phyloP scores from a whole-genome alignment of 805 yeast species.

The Torulaspora indica region DNA sequence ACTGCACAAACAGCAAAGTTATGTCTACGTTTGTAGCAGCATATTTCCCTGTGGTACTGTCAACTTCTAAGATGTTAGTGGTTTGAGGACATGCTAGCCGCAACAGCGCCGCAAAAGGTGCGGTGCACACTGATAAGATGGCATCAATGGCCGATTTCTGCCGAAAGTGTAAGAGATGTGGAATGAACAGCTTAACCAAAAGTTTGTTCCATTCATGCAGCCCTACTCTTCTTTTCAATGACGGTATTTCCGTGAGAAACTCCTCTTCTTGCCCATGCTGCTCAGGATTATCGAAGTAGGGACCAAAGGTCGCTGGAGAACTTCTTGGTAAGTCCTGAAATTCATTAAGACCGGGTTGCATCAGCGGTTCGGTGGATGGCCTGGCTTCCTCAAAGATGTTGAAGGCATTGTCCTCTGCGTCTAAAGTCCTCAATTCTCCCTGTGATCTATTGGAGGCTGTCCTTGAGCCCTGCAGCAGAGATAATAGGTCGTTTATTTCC shows the following conservation, averaged over 20 bases:
- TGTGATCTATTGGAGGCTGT: background rate
- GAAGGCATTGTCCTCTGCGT: background rate
- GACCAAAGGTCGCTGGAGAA: constrained; percentile 27
- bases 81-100: constrained; percentile 37
- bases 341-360: background rate
- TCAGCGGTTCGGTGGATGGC: constrained; percentile 22
- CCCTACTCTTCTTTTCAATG: constrained; percentile 3
- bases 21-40: constrained; percentile 20
- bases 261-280: constrained; percentile 4
- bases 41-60: constrained; percentile 21
- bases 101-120: constrained; percentile 36
- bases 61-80: constrained; percentile 27
- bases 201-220: constrained; percentile 4
- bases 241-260: background rate
- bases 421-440: constrained; percentile 11
- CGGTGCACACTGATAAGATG: constrained; percentile 31
- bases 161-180: constrained; percentile 33
- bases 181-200: constrained; percentile 25
- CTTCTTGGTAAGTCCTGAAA: constrained; percentile 10
- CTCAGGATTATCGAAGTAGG: constrained; percentile 27
- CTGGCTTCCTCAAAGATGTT: constrained; percentile 4
- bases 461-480: constrained; percentile 26
- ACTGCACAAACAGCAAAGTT: constrained; percentile 31
- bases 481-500: constrained; percentile 29
- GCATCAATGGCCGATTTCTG: constrained; percentile 27